phyloP scores from a whole-genome alignment of 2,329 filamentous ascomycete genomes.

The Biscogniauxia sp. region DNA sequence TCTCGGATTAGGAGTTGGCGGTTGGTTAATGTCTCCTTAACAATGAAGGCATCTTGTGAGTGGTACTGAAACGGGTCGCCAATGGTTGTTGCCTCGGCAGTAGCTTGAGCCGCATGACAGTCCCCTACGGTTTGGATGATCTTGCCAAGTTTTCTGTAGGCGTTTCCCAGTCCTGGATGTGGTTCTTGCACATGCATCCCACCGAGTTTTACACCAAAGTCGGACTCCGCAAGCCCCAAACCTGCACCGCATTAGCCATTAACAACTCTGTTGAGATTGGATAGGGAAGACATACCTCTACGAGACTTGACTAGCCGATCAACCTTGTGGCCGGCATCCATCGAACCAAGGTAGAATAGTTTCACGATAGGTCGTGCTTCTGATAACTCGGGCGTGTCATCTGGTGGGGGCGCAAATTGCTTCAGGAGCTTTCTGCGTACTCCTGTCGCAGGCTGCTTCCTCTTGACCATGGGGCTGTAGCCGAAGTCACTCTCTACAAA shows the following conservation, averaged over 20 bases:
- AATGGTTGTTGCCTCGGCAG: constrained; percentile 90
- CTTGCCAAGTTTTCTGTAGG: constrained; percentile 93
- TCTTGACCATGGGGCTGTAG: constrained; percentile 91
- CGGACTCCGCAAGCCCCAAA: constrained; percentile 85
- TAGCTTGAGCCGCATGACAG: constrained; percentile 93
- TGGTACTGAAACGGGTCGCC: constrained; percentile 94
- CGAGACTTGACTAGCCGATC: constrained; percentile 90
- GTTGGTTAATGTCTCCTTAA: constrained; percentile 97
- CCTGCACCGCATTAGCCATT: constrained; percentile 51
- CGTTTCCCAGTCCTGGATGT: constrained; percentile 81
- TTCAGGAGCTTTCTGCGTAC: constrained; percentile 94
- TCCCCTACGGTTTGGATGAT: constrained; percentile 91
- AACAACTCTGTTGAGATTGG: constrained; percentile 3
- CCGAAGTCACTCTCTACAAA: constrained; percentile 99
- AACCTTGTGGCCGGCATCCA: constrained; percentile 97
- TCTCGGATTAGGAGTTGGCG: constrained; percentile 94
- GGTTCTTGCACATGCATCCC: constrained; percentile 87
- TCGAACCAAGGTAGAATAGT: constrained; percentile 88
- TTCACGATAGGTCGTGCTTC: constrained; percentile 90
- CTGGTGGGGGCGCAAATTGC: constrained; percentile 95
- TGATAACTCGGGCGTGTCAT: constrained; percentile 92
- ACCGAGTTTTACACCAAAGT: constrained; percentile 87
- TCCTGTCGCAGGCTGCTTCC: constrained; percentile 95
- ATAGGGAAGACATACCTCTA: constrained; percentile 61
- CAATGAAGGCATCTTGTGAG: constrained; percentile 92